Evolutionary conservation across 768 basidiomycete species (phyloP).

Genomic region (Psilocybe tampanensis): DNA sequence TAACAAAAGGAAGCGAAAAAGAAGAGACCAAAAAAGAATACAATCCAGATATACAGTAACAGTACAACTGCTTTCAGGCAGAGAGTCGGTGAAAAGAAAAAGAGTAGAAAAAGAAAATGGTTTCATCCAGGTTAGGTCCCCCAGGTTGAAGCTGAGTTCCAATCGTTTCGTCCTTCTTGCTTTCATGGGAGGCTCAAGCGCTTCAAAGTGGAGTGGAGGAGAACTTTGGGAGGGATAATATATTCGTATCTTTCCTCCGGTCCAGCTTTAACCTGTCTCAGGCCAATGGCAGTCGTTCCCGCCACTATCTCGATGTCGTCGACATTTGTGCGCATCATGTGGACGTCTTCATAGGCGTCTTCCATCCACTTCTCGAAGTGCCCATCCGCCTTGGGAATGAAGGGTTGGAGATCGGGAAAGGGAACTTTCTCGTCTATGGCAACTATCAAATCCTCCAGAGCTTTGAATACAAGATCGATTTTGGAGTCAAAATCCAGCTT

Average conservation of each 20-base stretch:
- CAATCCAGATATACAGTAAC: too few relatives aligned
- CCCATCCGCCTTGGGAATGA: slow-evolving; percentile 3
- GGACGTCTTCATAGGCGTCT: slow-evolving; percentile 27
- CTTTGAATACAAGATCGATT: slow-evolving; percentile 27
- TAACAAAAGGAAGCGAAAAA: too few relatives aligned
- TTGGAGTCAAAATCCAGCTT: slow-evolving; percentile 22
- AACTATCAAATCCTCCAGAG: slow-evolving; percentile 24
- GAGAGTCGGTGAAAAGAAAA: too few relatives aligned
- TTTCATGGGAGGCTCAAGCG: slow-evolving; percentile 15
- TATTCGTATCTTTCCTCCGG: slow-evolving; percentile 1
- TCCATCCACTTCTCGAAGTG: slow-evolving; percentile 22
- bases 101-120: too few relatives aligned
- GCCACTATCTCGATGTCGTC: slow-evolving; percentile 7
- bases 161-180: background rate
- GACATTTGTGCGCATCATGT: slow-evolving; percentile 1
- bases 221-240: slow-evolving; percentile 20
- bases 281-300: slow-evolving; percentile 22
- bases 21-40: too few relatives aligned
- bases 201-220: slow-evolving; percentile 19
- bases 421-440: slow-evolving; percentile 30
- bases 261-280: slow-evolving; percentile 10
- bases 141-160: too few relatives aligned
- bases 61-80: too few relatives aligned
- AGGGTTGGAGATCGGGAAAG: slow-evolving; percentile 25
- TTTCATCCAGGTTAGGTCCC: too few relatives aligned